Evolutionary conservation across 2,329 filamentous ascomycete genomes (phyloP).

Genomic region (Corinectria fuckeliana): DNA sequence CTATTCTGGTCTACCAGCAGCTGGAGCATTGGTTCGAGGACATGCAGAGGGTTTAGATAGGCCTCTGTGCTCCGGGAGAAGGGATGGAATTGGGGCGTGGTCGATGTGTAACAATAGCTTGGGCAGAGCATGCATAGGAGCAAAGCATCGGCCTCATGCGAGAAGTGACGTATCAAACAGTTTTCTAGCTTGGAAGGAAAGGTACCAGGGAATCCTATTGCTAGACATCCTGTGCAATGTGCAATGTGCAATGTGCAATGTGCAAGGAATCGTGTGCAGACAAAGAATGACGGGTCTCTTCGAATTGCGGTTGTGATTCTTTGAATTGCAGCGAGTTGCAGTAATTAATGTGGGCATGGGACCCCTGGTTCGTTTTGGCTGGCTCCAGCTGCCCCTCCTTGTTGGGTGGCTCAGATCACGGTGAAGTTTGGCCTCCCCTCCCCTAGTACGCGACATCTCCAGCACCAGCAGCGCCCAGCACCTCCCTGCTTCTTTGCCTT

Average conservation of each 20-base stretch:
- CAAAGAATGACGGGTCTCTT: not conserved
- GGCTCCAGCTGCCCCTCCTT: conserved; percentile 31
- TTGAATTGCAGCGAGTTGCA: conserved; percentile 3
- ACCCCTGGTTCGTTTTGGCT: conserved; percentile 21
- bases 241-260: not conserved
- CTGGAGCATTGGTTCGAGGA: conserved; percentile 42
- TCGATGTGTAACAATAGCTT: conserved; percentile 33
- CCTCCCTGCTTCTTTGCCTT: not conserved
- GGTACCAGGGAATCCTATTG: no score
- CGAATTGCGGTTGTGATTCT: not conserved
- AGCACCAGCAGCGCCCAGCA: not conserved
- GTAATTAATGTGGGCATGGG: conserved; percentile 13
- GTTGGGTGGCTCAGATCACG: conserved; percentile 19
- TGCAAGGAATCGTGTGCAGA: not conserved
- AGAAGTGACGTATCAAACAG: conserved; percentile 5
- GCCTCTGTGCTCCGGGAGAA: conserved; percentile 48
- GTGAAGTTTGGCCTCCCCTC: conserved; percentile 3
- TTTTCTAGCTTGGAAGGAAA: no score
- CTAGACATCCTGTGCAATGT: no score
- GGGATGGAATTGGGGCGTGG: conserved; percentile 27
- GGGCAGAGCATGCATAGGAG: conserved; percentile 17
- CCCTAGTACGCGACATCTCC: conserved; percentile 1
- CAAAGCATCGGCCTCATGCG: not conserved
- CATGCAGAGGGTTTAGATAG: conserved; percentile 58
- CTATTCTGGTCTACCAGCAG: conserved; percentile 31